A percentile compares a stretch with the other conserved stretches of the same genome.
phyloP scores from a whole-genome alignment of 2,329 filamentous ascomycete genomes.

The Fusarium sororula region DNA sequence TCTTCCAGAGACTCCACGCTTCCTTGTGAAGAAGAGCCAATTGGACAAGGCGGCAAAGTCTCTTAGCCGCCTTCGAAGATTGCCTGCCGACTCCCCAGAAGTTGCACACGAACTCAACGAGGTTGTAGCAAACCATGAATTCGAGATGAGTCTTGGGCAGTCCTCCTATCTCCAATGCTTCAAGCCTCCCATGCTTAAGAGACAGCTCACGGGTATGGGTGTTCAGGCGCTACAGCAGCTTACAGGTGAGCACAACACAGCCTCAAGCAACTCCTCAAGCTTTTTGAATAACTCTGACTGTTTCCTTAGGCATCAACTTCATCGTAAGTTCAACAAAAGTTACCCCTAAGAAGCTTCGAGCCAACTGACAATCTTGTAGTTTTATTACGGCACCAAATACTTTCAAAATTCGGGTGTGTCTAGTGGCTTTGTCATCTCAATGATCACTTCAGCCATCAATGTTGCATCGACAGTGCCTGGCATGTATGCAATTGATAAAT shows the following conservation, averaged over 20 bases:
- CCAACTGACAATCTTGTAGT: conserved; percentile 34
- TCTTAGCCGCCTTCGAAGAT: neutral
- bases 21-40: conserved; percentile 66
- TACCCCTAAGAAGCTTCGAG: neutral
- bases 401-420: conserved; percentile 51
- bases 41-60: conserved; percentile 31
- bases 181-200: conserved; percentile 59
- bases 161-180: conserved; percentile 64
- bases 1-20: conserved; percentile 79
- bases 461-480: conserved; percentile 50
- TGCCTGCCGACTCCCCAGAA: neutral
- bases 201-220: conserved; percentile 71
- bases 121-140: conserved; percentile 70
- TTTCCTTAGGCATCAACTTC: conserved; percentile 43
- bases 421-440: conserved; percentile 49
- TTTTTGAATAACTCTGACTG: neutral
- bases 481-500: conserved; percentile 50
- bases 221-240: conserved; percentile 64
- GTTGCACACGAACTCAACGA: conserved; percentile 64
- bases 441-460: conserved; percentile 53
- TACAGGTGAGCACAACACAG: conserved; percentile 3
- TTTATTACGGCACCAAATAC: conserved; percentile 53
- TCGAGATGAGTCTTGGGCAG: conserved; percentile 64
- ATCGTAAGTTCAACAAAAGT: conserved; percentile 41
- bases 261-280: rapidly evolving